Percentiles rank a stretch among this genome's conserved stretches.
These are phyloP conservation scores for Aspergillus uvarum DNA, from an alignment of 2,329 filamentous ascomycete species.

Conservation along the genomic window DNA sequence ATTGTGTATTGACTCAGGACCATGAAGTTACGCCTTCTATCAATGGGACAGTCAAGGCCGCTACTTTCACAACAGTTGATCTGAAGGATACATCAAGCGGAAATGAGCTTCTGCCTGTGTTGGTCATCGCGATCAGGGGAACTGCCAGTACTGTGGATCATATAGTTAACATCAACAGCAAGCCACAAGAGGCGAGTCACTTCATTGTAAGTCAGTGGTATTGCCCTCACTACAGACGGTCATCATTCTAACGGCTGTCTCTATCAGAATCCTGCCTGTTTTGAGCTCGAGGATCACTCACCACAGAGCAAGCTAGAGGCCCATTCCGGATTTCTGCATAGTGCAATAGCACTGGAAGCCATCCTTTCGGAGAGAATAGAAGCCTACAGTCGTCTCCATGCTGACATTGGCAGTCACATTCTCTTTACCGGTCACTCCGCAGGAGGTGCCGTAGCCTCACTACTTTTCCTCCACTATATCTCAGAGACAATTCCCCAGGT, in stretches of 20 bases:
- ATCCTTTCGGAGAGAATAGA: not conserved
- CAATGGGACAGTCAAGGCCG: not conserved
- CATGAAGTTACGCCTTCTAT: not conserved
- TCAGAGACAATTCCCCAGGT: not conserved
- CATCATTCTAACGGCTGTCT: not conserved
- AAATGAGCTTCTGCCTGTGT: not conserved
- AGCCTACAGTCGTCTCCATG: not conserved
- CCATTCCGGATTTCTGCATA: not conserved
- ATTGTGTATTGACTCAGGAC: not conserved
- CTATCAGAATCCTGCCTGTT: not conserved
- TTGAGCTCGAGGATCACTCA: too few species aligned
- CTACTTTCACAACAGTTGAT: not conserved
- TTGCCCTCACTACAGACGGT: too few species aligned
- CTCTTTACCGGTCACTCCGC: slow-evolving; percentile 8
- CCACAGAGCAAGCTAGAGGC: too few species aligned
- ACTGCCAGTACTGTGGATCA: slow-evolving; percentile 4
- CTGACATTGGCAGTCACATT: not conserved
- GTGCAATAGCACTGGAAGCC: not conserved
- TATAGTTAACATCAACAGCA: slow-evolving; percentile 7
- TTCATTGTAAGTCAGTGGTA: slow-evolving; percentile 1
- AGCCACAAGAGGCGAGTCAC: not conserved
- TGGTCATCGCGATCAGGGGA: slow-evolving; percentile 7
- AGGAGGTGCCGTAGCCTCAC: slow-evolving; percentile 7
- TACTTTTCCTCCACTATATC: slow-evolving; percentile 6
- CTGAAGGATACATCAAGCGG: not conserved